These are phyloP conservation scores for Aristolochia fimbriata DNA, from an alignment of 164 flowering plant genomes.

Conservation along the genomic window DNA sequence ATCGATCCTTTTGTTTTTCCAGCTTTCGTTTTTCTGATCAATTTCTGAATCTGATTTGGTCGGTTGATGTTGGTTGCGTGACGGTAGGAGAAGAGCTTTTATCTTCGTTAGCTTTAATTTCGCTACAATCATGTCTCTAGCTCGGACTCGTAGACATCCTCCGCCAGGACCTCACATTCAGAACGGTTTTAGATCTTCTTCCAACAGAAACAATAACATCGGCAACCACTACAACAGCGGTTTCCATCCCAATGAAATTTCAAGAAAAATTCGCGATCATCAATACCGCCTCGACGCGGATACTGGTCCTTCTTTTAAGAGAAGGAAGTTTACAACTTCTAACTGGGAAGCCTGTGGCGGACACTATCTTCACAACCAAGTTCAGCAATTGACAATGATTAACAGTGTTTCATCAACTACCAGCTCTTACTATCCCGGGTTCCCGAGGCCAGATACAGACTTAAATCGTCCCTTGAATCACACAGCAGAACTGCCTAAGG, in stretches of 20 bases:
- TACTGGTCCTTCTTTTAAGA: constrained; percentile 35
- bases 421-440: constrained; percentile 11
- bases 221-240: neutral
- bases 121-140: neutral
- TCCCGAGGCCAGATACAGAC: constrained; percentile 24
- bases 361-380: constrained; percentile 10
- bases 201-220: neutral
- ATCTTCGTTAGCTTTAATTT: neutral
- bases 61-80: neutral
- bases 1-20: too few relatives aligned
- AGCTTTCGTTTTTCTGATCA: neutral
- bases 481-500: constrained; percentile 43
- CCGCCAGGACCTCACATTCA: neutral
- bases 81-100: neutral
- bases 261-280: constrained; percentile 19
- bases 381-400: constrained; percentile 13
- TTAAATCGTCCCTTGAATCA: constrained; percentile 17
- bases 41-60: neutral
- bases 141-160: neutral
- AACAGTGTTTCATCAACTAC: constrained; percentile 24
- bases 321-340: constrained; percentile 44
- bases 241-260: constrained; percentile 6
- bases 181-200: neutral
- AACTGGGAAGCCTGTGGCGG: constrained; percentile 33
- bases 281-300: constrained; percentile 17